A percentile compares a stretch with the other conserved stretches of the same genome.
phyloP scores from a whole-genome alignment of 805 yeast species.

The Blastobotrys chiropterorum region DNA sequence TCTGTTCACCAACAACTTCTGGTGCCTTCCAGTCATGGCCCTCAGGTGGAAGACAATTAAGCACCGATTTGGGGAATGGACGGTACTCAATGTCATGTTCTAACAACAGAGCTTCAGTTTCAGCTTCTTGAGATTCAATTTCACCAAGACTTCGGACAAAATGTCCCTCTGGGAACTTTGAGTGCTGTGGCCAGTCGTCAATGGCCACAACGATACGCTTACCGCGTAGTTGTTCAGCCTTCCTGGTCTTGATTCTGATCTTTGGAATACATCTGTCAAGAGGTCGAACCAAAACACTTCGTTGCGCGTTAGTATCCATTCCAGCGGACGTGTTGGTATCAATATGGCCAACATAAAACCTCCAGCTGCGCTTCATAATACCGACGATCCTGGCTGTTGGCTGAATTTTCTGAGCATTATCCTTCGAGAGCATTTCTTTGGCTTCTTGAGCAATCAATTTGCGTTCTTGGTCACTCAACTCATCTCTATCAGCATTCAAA shows the following conservation, averaged over 20 bases:
- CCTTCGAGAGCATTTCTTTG: conserved; percentile 25
- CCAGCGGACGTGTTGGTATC: conserved; percentile 62
- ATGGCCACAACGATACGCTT: conserved; percentile 88
- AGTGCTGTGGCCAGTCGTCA: conserved; percentile 84
- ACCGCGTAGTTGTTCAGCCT: conserved; percentile 75
- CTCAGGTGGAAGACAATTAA: conserved; percentile 87
- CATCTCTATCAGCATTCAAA: conserved; percentile 41
- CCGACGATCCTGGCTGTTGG: conserved; percentile 97
- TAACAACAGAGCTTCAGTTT: conserved; percentile 85
- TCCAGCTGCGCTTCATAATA: conserved; percentile 84
- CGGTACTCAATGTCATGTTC: conserved; percentile 97
- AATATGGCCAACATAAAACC: conserved; percentile 91
- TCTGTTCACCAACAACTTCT: conserved; percentile 37
- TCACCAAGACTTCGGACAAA: conserved; percentile 85
- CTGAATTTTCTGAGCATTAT: conserved; percentile 44
- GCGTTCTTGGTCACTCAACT: conserved; percentile 64
- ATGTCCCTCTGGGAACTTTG: conserved; percentile 90
- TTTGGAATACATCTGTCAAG: conserved; percentile 89
- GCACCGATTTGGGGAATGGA: conserved; percentile 87
- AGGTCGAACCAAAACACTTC: conserved; percentile 74
- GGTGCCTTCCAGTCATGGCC: conserved; percentile 95
- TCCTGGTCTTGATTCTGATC: conserved; percentile 79
- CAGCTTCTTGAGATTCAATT: conserved; percentile 88
- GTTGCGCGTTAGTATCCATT: conserved; percentile 52
- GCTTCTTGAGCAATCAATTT: conserved; percentile 74